Evolutionary conservation across 331 rosid species (phyloP).

Genomic region (Cucumis variabilis): DNA sequence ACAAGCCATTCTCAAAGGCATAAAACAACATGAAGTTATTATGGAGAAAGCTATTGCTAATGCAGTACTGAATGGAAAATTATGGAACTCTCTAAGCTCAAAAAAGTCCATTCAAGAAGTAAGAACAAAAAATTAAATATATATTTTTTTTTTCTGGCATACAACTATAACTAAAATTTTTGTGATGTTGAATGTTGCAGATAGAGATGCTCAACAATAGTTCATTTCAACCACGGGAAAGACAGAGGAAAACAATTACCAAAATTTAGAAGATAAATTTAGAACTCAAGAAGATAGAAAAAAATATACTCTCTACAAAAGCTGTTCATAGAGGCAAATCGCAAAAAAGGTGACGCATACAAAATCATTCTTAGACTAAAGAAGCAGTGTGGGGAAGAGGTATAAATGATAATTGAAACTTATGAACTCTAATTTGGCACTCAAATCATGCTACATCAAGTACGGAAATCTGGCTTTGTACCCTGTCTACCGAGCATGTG

Average conservation of each 20-base stretch:
- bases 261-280: not conserved
- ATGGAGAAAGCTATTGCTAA: slow-evolving; percentile 32
- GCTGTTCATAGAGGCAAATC: not conserved
- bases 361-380: slow-evolving; percentile 33
- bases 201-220: not conserved
- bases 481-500: too few relatives aligned
- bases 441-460: not conserved
- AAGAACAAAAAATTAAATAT: not conserved
- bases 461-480: not conserved
- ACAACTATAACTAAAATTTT: not conserved
- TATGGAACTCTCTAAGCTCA: slow-evolving; percentile 27
- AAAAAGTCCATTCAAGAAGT: slow-evolving; percentile 34
- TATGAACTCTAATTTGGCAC: not conserved
- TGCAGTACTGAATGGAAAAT: slow-evolving; percentile 36
- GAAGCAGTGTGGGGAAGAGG: slow-evolving; percentile 31
- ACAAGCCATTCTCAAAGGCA: slow-evolving; percentile 25
- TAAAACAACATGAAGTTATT: not conserved
- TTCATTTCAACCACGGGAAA: slow-evolving; percentile 4
- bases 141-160: not conserved
- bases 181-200: slow-evolving; percentile 29
- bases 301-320: slow-evolving; percentile 25
- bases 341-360: slow-evolving; percentile 39
- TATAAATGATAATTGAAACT: not conserved
- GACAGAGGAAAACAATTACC: not conserved
- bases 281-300: slow-evolving; percentile 33